Evolutionary conservation across 805 yeast species (phyloP).

Genomic region (Jamesozyma gamospora): DNA sequence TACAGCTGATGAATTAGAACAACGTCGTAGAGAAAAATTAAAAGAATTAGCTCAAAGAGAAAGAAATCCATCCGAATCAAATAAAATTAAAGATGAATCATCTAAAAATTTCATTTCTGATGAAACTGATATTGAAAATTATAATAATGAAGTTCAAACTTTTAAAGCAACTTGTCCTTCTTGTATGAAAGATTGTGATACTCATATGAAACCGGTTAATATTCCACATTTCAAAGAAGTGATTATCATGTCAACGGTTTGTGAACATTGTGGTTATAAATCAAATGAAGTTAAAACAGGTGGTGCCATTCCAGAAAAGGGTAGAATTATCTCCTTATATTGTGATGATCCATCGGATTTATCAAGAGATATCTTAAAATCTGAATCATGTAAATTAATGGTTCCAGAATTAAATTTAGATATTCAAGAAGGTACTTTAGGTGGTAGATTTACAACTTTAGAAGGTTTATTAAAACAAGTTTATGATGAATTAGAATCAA

Average conservation of each 20-base stretch:
- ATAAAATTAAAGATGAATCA: slow-evolving; percentile 12
- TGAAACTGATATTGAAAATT: slow-evolving; percentile 72
- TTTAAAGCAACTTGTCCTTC: slow-evolving; percentile 89
- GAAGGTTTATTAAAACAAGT: slow-evolving; percentile 91
- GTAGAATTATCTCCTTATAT: slow-evolving; percentile 58
- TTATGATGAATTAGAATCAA: slow-evolving; percentile 72
- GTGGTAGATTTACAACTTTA: slow-evolving; percentile 94
- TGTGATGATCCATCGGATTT: slow-evolving; percentile 81
- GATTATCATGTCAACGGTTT: slow-evolving; percentile 87
- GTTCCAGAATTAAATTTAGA: slow-evolving; percentile 87
- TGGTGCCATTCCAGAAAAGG: slow-evolving; percentile 85
- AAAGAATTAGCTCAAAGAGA: slow-evolving; percentile 29
- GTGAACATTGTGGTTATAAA: slow-evolving; percentile 89
- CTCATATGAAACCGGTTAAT: slow-evolving; percentile 93
- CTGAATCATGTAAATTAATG: slow-evolving; percentile 80
- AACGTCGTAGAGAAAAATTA: slow-evolving; percentile 30
- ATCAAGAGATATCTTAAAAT: slow-evolving; percentile 86
- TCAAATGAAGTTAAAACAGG: slow-evolving; percentile 98
- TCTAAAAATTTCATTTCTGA: slow-evolving; percentile 50
- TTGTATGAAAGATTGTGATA: slow-evolving; percentile 65
- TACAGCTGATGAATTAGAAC: slow-evolving; percentile 44
- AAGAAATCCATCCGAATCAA: slow-evolving; percentile 22
- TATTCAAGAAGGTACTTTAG: slow-evolving; percentile 90
- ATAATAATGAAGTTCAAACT: slow-evolving; percentile 83
- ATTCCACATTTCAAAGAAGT: slow-evolving; percentile 98